Evolutionary conservation across 2,329 filamentous ascomycete species (phyloP).

Genomic region (Aphanocladium album): DNA sequence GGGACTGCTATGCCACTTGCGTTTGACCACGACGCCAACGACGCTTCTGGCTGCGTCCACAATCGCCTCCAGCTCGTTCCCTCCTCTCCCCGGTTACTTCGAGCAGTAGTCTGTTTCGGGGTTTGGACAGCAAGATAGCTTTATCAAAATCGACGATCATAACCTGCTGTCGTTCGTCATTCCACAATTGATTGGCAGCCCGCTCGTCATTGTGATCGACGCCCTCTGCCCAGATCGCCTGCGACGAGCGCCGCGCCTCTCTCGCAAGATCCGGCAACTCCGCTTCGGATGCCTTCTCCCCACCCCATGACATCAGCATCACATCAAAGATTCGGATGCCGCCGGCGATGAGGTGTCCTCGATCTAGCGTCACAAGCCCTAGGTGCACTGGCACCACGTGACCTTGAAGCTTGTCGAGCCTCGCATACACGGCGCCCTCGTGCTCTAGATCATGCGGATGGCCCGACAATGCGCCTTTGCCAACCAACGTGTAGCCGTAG

Average conservation of each 20-base stretch:
- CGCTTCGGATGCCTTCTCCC: not conserved
- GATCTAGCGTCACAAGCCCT: not conserved
- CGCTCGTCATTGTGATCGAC: not conserved
- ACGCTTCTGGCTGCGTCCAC: too few relatives aligned
- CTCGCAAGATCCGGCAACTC: too few relatives aligned
- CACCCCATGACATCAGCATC: not conserved
- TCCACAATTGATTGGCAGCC: not conserved
- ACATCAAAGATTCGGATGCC: not conserved
- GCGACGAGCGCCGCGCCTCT: not conserved
- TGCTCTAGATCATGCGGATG: not conserved
- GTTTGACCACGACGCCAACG: too few relatives aligned
- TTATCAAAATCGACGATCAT: not conserved
- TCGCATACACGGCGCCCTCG: not conserved
- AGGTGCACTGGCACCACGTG: not conserved
- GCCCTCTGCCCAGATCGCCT: not conserved
- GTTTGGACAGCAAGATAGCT: not conserved
- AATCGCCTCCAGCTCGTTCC: too few relatives aligned
- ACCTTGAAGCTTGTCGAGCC: not conserved
- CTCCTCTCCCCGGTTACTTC: too few relatives aligned
- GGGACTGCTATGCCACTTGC: too few relatives aligned
- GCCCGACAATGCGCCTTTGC: not conserved
- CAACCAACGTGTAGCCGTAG: not conserved
- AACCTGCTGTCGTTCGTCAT: not conserved
- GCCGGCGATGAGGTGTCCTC: not conserved
- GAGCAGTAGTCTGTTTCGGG: not conserved